Conservation (phyloP, 768 basidiomycete genomes). For the Boletus patriciae region DNA sequence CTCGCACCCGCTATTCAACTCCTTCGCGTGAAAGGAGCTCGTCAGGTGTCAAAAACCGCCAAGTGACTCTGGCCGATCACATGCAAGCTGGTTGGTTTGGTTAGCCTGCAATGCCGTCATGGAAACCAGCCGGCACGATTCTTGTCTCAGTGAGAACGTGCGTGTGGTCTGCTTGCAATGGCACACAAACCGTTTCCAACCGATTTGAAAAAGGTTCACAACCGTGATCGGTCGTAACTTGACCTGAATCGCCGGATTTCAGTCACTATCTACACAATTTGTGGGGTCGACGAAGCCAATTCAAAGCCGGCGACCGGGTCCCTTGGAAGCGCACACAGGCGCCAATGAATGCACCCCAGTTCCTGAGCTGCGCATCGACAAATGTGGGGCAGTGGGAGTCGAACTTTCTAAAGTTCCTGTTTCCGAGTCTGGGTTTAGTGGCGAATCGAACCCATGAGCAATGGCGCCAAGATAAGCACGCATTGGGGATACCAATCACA, state of each 20-base stretch:
- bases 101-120: constrained; percentile 7
- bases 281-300: constrained; percentile 3
- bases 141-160: neutral
- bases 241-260: constrained; percentile 2
- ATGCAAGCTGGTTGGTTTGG: neutral
- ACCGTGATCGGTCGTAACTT: constrained; percentile 5
- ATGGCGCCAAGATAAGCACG: constrained; percentile 19
- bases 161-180: neutral
- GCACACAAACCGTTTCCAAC: neutral
- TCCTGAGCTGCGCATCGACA: constrained; percentile 23
- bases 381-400: constrained; percentile 14
- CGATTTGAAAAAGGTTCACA: constrained; percentile 4
- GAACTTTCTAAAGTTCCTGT: constrained; percentile 6
- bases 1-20: neutral
- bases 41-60: neutral
- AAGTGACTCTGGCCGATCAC: neutral
- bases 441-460: constrained; percentile 10
- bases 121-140: constrained; percentile 16
- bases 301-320: constrained; percentile 4
- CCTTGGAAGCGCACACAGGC: constrained; percentile 4
- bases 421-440: constrained; percentile 12
- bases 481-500: neutral
- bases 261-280: neutral
- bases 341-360: constrained; percentile 28
- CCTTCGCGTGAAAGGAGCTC: neutral